These are phyloP conservation scores for Claviceps spartinae DNA, from an alignment of 2,329 filamentous ascomycete species.

Conservation along the genomic window DNA sequence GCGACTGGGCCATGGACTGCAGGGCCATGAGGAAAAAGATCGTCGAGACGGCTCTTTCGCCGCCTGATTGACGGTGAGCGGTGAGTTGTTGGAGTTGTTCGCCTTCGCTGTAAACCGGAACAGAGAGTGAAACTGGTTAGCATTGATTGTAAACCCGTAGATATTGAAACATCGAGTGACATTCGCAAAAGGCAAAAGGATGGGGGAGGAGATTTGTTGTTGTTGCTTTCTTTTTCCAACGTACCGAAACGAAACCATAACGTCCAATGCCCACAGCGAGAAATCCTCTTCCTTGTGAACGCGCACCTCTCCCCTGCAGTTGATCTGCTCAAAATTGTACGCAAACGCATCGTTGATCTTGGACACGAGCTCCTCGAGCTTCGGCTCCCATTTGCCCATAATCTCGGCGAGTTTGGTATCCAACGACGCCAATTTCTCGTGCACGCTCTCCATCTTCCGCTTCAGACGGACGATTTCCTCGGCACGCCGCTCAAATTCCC, in stretches of 20 bases:
- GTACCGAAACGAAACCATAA: constrained; percentile 88
- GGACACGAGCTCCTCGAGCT: constrained; percentile 60
- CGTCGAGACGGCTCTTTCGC: constrained; percentile 89
- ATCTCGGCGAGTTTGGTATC: constrained; percentile 48
- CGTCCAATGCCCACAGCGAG: constrained; percentile 84
- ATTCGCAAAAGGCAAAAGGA: background rate
- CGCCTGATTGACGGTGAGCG: constrained; percentile 87
- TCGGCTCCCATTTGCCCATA: constrained; percentile 67
- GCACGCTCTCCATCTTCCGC: constrained; percentile 39
- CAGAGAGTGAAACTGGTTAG: background rate
- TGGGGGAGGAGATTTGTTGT: background rate
- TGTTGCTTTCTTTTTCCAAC: constrained; percentile 12
- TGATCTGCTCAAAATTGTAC: constrained; percentile 88
- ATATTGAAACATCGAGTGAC: background rate
- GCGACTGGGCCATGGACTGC: constrained; percentile 82
- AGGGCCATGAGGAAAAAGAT: constrained; percentile 99
- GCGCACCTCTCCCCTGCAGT: constrained; percentile 79
- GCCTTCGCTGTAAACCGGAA: constrained; percentile 42
- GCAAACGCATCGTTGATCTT: constrained; percentile 85
- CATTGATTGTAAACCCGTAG: background rate
- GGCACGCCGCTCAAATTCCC: constrained; percentile 62
- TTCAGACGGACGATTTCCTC: constrained; percentile 55
- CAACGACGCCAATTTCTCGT: constrained; percentile 40
- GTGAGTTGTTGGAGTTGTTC: constrained; percentile 77
- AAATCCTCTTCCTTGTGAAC: constrained; percentile 89